Base-by-base conservation (phyloP, 768 basidiomycete species). In the Lactifluus pinguis region DNA sequence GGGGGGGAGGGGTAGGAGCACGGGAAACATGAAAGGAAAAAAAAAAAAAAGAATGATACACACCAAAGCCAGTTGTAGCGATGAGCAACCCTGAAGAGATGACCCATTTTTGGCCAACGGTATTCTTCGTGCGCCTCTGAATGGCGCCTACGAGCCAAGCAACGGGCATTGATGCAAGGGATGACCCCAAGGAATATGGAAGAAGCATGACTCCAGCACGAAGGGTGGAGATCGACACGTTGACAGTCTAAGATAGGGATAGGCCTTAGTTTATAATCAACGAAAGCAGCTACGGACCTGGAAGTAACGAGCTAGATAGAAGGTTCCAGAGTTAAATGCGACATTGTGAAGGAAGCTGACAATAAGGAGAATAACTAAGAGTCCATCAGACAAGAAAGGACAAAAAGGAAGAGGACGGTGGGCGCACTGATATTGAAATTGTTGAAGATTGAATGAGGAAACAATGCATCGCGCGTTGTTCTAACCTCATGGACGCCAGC, bases 151-250 rank as follows among this genome's bases (percentile, higher is more conserved):
- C 87, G 66, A 87, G 79, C 87, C 87, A 89, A n/a, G 91, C 89
- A 41, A 81, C 86, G 25, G 90, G 89, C 77, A 93, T 84, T 11
- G 91, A 92, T 47, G 90, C 86, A 59, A 92, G 69, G 25, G 90
- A 90, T 38, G 90, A 87, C 53, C 89, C 91, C 54, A 92, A 81
- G 52, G 91, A 89, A 75, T 91, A 92, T 11, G 91, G 89, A 57
- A 93, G 77, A 72, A 90, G 78, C 69, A 83, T 80, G 21, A 90
- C 69, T 10, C 89, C 91, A 61, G 90, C 85, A 70, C 83, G 71
- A 49, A 92, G 69, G 13, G 87, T 89, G 47, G 61, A 49, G n/a
- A 81, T 81, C 21, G 80, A 80, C 29, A 84, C 83, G 69, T 86
- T 79, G 42, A 84, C 89, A 15, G 84, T 83, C 89, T 91, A 66